Percentiles rank a stretch among this genome's conserved stretches.
phyloP scores from a whole-genome alignment of 257 asterid genomes.

The Lantana camara region DNA sequence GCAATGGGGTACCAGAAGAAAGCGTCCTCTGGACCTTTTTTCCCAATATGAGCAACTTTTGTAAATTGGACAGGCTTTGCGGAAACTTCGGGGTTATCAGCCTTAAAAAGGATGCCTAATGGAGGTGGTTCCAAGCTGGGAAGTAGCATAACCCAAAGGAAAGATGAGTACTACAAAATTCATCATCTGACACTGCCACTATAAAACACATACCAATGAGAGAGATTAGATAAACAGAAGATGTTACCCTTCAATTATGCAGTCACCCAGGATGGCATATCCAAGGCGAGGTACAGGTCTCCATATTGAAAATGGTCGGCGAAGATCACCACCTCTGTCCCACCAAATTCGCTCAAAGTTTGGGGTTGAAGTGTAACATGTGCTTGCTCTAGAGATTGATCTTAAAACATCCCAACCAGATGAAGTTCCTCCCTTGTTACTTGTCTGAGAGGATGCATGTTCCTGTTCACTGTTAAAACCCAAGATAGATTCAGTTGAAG shows the following conservation, averaged over 20 bases:
- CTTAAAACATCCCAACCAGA: constrained; percentile 94
- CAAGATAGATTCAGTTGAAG: constrained; percentile 56
- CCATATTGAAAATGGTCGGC: constrained; percentile 93
- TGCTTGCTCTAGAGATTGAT: constrained; percentile 73
- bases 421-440: constrained; percentile 55
- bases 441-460: constrained; percentile 42
- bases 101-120: constrained; percentile 82
- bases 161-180: constrained; percentile 21
- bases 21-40: constrained; percentile 80
- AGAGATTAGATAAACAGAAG: constrained; percentile 23
- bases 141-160: constrained; percentile 27
- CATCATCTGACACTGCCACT: constrained; percentile 2
- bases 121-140: constrained; percentile 98
- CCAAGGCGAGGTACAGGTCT: constrained; percentile 89
- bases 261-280: constrained; percentile 86
- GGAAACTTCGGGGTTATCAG: constrained; percentile 75
- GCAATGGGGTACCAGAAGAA: constrained; percentile 98
- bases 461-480: constrained; percentile 48
- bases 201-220: constrained; percentile 11
- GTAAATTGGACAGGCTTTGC: constrained; percentile 85
- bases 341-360: constrained; percentile 97
- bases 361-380: constrained; percentile 77
- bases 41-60: constrained; percentile 84
- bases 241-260: constrained; percentile 89
- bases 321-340: constrained; percentile 96